phyloP scores from a whole-genome alignment of 2,329 filamentous ascomycete genomes.

The Microdochium paspali region DNA sequence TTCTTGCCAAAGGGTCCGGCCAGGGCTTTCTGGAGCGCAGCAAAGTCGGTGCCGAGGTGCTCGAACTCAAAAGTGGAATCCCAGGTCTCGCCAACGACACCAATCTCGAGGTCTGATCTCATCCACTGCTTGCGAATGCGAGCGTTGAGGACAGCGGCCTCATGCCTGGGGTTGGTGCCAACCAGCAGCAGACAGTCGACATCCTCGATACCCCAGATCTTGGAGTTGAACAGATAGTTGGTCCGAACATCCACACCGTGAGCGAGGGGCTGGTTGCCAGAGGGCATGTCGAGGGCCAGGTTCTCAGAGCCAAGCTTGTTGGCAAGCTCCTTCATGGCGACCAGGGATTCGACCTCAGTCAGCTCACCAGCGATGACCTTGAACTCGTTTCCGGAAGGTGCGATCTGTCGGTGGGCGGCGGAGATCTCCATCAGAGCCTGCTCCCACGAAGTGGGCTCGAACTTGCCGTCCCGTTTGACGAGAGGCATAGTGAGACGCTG shows the following conservation, averaged over 20 bases:
- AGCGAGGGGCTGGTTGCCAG: constrained; percentile 72
- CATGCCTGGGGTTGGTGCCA: constrained; percentile 90
- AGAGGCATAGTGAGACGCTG: constrained; percentile 90
- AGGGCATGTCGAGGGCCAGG: constrained; percentile 81
- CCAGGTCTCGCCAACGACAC: constrained; percentile 81
- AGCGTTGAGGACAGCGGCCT: constrained; percentile 90
- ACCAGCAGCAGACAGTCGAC: constrained; percentile 87
- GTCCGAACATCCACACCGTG: constrained; percentile 90
- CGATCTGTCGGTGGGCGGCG: constrained; percentile 67
- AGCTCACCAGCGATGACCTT: constrained; percentile 90
- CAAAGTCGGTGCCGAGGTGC: constrained; percentile 73
- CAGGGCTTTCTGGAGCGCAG: constrained; percentile 75
- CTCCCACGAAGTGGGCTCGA: constrained; percentile 90
- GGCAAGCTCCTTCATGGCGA: constrained; percentile 93
- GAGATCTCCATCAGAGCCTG: constrained; percentile 85
- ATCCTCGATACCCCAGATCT: constrained; percentile 87
- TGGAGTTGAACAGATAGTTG: constrained; percentile 96
- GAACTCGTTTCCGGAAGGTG: constrained; percentile 86
- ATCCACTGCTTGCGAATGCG: constrained; percentile 98
- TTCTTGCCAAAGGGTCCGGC: constrained; percentile 88
- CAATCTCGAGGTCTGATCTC: constrained; percentile 87
- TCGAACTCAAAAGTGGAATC: constrained; percentile 94
- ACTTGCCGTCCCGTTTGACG: constrained; percentile 80
- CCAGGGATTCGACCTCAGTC: constrained; percentile 84
- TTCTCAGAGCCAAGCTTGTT: constrained; percentile 97